Evolutionary conservation across 192 early-diverging fungal species (phyloP).

Genomic region (Mortierella alpina): DNA sequence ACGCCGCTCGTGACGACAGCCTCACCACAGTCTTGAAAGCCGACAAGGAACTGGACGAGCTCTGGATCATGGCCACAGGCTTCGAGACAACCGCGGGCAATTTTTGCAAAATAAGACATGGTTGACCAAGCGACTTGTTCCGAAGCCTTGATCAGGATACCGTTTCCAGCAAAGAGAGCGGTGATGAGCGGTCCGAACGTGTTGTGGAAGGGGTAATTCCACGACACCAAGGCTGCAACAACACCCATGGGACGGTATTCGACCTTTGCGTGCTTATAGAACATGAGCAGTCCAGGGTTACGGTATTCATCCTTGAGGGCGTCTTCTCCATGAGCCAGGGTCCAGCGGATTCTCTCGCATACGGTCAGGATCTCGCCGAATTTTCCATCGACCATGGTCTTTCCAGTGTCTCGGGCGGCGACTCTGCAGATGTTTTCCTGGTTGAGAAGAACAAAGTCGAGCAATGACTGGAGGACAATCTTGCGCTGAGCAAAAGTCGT

Average conservation of each 20-base stretch:
- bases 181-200: conserved; percentile 83
- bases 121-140: conserved; percentile 88
- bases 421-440: conserved; percentile 83
- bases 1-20: conserved; percentile 74
- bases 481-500: conserved; percentile 80
- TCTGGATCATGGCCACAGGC: conserved; percentile 82
- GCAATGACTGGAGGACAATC: conserved; percentile 74
- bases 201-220: conserved; percentile 92
- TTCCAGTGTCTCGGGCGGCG: conserved; percentile 81
- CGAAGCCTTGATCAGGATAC: conserved; percentile 84
- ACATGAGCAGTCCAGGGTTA: conserved; percentile 75
- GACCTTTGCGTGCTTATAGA: conserved; percentile 80
- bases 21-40: conserved; percentile 84
- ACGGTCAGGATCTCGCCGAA: conserved; percentile 87
- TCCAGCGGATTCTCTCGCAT: conserved; percentile 83
- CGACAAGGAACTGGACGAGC: conserved; percentile 82
- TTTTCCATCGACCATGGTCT: conserved; percentile 84
- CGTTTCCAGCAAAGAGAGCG: conserved; percentile 87
- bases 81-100: conserved; percentile 73
- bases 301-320: conserved; percentile 74
- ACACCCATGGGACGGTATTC: conserved; percentile 86
- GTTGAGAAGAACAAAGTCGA: conserved; percentile 77
- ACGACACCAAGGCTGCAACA: conserved; percentile 83
- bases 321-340: conserved; percentile 79
- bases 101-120: conserved; percentile 70